Conservation (phyloP, 768 basidiomycete species). For the Boletus pseudo-olivaceus region DNA sequence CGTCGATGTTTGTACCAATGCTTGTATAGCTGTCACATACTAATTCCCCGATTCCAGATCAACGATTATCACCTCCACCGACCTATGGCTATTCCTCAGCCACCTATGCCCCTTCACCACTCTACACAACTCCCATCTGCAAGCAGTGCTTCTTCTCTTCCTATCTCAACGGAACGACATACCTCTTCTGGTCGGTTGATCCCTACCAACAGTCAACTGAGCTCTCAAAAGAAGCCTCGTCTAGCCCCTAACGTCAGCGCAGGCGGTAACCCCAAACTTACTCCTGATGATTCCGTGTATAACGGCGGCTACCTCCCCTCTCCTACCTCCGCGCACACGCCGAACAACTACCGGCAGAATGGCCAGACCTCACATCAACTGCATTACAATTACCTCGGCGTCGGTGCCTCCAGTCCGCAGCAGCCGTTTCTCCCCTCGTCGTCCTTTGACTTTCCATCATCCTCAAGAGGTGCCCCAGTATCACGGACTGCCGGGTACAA, state of each 20-base stretch:
- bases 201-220: conserved; percentile 23
- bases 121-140: conserved; percentile 24
- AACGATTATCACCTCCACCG: conserved; percentile 29
- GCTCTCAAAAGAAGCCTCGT: conserved; percentile 31
- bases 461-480: conserved; percentile 22
- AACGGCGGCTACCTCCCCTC: conserved; percentile 31
- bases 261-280: conserved; percentile 24
- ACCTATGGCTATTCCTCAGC: conserved; percentile 33
- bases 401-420: conserved; percentile 15
- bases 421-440: conserved; percentile 23
- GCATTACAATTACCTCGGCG: conserved; percentile 25
- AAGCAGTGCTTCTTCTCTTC: conserved; percentile 26
- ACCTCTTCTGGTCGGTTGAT: conserved; percentile 31
- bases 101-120: conserved; percentile 31
- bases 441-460: conserved; percentile 30
- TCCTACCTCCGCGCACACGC: conserved; percentile 27
- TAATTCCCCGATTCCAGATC: conserved; percentile 18
- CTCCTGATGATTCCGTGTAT: conserved; percentile 29
- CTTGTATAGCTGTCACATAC: background rate
- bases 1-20: conserved; percentile 22
- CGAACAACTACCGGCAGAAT: conserved; percentile 28
- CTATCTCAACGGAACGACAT: conserved; percentile 33
- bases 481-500: conserved; percentile 25
- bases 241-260: conserved; percentile 22
- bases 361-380: conserved; percentile 27